A percentile compares a stretch with the other conserved stretches of the same genome.
phyloP scores from a whole-genome alignment of 139 green algal species.

The Choricystis sp. region DNA sequence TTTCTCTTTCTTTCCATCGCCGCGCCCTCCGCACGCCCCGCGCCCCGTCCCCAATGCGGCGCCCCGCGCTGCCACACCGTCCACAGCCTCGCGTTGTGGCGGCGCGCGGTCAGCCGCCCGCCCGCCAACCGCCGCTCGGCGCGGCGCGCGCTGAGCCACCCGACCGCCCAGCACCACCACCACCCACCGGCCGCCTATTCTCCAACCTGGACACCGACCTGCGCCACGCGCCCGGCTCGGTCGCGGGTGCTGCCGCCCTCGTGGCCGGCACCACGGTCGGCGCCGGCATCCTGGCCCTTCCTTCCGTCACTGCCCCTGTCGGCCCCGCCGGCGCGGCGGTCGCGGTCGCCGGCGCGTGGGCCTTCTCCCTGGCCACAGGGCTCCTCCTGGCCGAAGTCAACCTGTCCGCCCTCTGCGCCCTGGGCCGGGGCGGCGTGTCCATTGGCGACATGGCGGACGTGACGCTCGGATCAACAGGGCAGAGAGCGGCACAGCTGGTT shows the following conservation, averaged over 20 bases:
- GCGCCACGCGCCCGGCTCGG: slow-evolving; percentile 22
- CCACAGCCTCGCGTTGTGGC: too few relatives aligned
- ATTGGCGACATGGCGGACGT: slow-evolving; percentile 18
- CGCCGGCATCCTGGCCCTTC: slow-evolving; percentile 50
- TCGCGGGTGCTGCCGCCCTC: slow-evolving; percentile 22
- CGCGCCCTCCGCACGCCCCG: too few relatives aligned
- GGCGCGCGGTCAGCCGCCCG: background rate
- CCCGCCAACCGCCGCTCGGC: background rate
- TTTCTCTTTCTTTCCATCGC: too few relatives aligned
- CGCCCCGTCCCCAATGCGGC: too few relatives aligned
- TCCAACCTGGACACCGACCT: slow-evolving; percentile 23
- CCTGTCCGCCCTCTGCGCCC: slow-evolving; percentile 34
- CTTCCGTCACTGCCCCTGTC: slow-evolving; percentile 18
- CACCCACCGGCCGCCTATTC: slow-evolving; percentile 11
- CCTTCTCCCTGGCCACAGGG: slow-evolving; percentile 20
- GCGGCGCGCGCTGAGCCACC: too few relatives aligned
- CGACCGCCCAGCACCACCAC: background rate
- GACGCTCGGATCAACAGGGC: slow-evolving; percentile 34
- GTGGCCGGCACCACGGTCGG: slow-evolving; percentile 50
- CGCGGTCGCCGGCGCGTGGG: slow-evolving; percentile 3
- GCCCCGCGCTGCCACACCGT: background rate
- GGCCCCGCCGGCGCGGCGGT: slow-evolving; percentile 21
- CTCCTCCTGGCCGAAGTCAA: slow-evolving; percentile 40
- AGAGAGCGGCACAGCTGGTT: slow-evolving; percentile 6
- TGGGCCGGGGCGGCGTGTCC: slow-evolving; percentile 21